Evolutionary conservation across 2,329 filamentous ascomycete species (phyloP), one percentile per base, ranked within the genome.

Genomic region (Biscogniauxia marginata): DNA sequence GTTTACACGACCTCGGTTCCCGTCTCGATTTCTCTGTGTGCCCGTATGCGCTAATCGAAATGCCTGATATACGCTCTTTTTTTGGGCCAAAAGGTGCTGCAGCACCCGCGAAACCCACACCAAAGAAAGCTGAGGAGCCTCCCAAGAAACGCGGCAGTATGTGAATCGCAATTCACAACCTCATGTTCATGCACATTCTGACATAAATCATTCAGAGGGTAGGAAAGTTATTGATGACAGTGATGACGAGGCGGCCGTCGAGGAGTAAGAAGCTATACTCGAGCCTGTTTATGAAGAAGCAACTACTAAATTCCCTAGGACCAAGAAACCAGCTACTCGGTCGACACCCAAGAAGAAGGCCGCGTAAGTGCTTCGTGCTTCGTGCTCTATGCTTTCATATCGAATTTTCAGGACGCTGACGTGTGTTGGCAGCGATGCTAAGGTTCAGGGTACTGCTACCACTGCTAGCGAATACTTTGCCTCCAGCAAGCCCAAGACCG

Each of bases 51-150:
- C 50, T 43, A 55, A 20, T 39, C 59, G 62, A 63, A 60, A 96
- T 96, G 92, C 85, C 92, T 61, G 93, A 98, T 74, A 98, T 97
- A 68, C 84, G 93, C 69, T 91, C 82, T 66, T 98, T 97, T 75
- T 97, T 98, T 77, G 86, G 88, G 54, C 85, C 89, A 59, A 92
- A 92, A 73, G 84, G 85, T 51, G 81, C 83, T 61, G 79, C 82
- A 65, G 76, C 81, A 46, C 76, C 82, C 50, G 74, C 79, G 49
- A 79, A 82, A 64, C 75, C 78, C 34, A 65, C 74, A 9, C 64
- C 75, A 2, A 80, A 78, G 69, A 79, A 80, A 67, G 70, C 70
- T 44, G 77, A 78, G 55, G 63, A 78, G 13, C 58, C 73, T 49
- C 78, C 79, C 59, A 76, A 73, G 59, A 74, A 76, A 59, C 74